Conservation (phyloP, 306 rosid genomes). For the Trifolium pratense region DNA sequence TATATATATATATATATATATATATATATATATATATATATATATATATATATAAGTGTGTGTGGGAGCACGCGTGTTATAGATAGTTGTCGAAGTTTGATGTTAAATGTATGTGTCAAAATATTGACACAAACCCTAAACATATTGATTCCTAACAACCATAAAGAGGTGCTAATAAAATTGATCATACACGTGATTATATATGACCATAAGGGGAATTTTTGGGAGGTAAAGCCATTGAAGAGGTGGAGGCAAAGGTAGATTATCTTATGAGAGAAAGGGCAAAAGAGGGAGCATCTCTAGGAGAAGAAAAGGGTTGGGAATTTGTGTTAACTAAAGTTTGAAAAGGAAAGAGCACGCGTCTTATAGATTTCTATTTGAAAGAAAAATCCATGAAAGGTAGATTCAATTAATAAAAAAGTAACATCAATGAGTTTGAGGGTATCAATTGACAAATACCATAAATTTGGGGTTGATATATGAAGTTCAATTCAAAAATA, state of each 20-base stretch:
- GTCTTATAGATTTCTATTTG: constrained; percentile 39
- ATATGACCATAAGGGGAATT: constrained; percentile 43
- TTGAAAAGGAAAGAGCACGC: constrained; percentile 42
- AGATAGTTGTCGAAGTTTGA: too few species aligned
- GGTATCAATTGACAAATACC: too few species aligned
- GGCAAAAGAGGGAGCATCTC: constrained; percentile 48
- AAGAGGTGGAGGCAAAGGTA: constrained; percentile 44
- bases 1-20: too few species aligned
- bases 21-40: too few species aligned
- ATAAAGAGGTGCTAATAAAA: constrained; percentile 32
- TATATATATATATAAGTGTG: too few species aligned
- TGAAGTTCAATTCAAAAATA: too few species aligned
- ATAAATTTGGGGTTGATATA: too few species aligned
- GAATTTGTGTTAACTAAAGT: constrained; percentile 46
- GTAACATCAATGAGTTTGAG: neutral
- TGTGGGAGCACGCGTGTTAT: too few species aligned
- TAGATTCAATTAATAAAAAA: neutral
- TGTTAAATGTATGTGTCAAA: neutral
- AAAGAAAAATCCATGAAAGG: constrained; percentile 19
- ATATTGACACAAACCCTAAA: neutral
- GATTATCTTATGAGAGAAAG: constrained; percentile 7
- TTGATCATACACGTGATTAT: constrained; percentile 48
- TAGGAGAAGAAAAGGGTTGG: constrained; percentile 47
- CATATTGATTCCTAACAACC: constrained; percentile 38
- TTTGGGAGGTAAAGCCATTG: constrained; percentile 49